A percentile compares a stretch with the other conserved stretches of the same genome.
Conservation (phyloP, 805 yeast genomes). For the Wickerhamomyces ciferrii region DNA sequence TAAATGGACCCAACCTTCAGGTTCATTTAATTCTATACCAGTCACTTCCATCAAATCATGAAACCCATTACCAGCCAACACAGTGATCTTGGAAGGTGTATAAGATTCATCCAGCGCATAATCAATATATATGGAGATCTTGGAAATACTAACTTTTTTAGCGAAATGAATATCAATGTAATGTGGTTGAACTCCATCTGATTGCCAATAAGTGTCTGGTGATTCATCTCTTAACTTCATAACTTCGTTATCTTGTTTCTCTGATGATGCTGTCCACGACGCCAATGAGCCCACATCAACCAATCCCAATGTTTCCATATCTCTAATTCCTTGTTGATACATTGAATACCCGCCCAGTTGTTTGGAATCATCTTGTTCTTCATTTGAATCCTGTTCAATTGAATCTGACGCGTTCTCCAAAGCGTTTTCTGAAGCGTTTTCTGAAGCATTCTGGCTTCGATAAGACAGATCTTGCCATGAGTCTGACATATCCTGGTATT, state of each 20-base stretch:
- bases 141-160: constrained; percentile 63
- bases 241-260: constrained; percentile 68
- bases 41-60: constrained; percentile 72
- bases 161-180: constrained; percentile 72
- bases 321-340: constrained; percentile 38
- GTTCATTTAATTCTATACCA: constrained; percentile 52
- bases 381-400: constrained; percentile 6
- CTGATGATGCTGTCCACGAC: constrained; percentile 77
- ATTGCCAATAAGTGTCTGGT: constrained; percentile 83
- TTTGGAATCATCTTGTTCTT: constrained; percentile 4
- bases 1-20: constrained; percentile 76
- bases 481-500: too few relatives aligned
- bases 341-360: constrained; percentile 3
- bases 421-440: too few relatives aligned
- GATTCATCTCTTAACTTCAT: constrained; percentile 68
- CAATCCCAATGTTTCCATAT: constrained; percentile 52
- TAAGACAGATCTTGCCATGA: constrained; percentile 25
- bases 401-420: too few relatives aligned
- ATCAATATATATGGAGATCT: constrained; percentile 70
- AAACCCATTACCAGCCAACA: constrained; percentile 73
- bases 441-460: constrained; percentile 6
- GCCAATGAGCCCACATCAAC: constrained; percentile 79
- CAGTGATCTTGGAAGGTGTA: constrained; percentile 69
- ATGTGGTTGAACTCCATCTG: constrained; percentile 92
- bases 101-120: constrained; percentile 80